These are phyloP conservation scores for Termitomyces sp. DNA, from an alignment of 768 basidiomycete species.

Conservation along the genomic window DNA sequence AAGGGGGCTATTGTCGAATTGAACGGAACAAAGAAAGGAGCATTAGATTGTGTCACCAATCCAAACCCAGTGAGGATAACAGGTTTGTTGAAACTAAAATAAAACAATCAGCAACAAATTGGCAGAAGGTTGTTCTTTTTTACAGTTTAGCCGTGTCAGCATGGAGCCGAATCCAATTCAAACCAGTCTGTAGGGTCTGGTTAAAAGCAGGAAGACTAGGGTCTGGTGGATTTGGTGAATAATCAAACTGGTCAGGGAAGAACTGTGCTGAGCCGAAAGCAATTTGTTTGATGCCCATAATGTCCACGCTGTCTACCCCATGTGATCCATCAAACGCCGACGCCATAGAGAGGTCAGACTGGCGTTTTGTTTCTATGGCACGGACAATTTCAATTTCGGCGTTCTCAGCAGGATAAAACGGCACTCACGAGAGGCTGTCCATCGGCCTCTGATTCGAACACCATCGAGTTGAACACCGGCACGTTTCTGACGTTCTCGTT, in stretches of 20 bases:
- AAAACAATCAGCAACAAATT: neutral
- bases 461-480: slow-evolving; percentile 32
- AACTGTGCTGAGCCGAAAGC: slow-evolving; percentile 58
- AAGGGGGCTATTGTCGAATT: slow-evolving; percentile 46
- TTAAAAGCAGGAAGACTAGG: slow-evolving; percentile 48
- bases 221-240: slow-evolving; percentile 37
- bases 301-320: slow-evolving; percentile 67
- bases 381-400: neutral
- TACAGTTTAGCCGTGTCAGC: slow-evolving; percentile 42
- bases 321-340: slow-evolving; percentile 58
- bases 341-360: slow-evolving; percentile 38
- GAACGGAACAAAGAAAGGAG: slow-evolving; percentile 58
- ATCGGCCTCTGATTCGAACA: slow-evolving; percentile 54
- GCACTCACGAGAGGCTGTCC: slow-evolving; percentile 50
- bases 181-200: slow-evolving; percentile 46
- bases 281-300: slow-evolving; percentile 52
- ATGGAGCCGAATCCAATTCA: slow-evolving; percentile 54
- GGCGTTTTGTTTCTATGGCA: slow-evolving; percentile 42
- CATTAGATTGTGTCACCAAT: slow-evolving; percentile 55
- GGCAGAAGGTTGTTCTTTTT: slow-evolving; percentile 10
- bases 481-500: slow-evolving; percentile 31
- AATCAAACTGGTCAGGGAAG: slow-evolving; percentile 67
- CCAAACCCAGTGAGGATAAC: slow-evolving; percentile 53
- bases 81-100: slow-evolving; percentile 52
- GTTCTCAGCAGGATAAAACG: neutral